phyloP scores from a whole-genome alignment of 2,329 filamentous ascomycete species.

The Nemania abortiva region DNA sequence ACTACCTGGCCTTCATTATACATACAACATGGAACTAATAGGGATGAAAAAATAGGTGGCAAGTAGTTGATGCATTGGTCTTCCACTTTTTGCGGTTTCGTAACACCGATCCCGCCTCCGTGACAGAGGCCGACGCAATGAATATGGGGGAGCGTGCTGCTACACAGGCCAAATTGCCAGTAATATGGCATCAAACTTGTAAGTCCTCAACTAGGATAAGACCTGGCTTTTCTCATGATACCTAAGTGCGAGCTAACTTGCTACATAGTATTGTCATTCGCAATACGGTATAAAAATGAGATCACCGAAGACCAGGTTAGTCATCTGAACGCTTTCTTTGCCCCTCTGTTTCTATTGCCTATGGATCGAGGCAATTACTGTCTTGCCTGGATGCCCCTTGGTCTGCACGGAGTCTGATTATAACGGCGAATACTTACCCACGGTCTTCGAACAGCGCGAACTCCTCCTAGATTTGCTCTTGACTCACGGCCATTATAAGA shows the following conservation, averaged over 20 bases:
- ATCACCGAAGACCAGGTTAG: slow-evolving; percentile 86
- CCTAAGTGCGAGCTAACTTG: background rate
- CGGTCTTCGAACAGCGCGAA: slow-evolving; percentile 67
- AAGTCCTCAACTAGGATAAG: background rate
- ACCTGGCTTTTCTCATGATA: background rate
- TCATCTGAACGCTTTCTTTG: background rate
- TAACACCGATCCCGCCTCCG: slow-evolving; percentile 71
- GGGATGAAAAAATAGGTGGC: slow-evolving; percentile 63
- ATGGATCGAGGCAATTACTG: background rate
- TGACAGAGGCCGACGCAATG: slow-evolving; percentile 68
- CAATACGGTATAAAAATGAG: slow-evolving; percentile 93
- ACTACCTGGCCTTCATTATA: background rate
- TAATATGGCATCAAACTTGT: slow-evolving; percentile 93
- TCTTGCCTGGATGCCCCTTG: background rate
- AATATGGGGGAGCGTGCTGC: slow-evolving; percentile 61
- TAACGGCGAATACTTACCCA: slow-evolving; percentile 19
- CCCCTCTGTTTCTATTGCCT: background rate
- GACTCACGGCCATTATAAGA: slow-evolving; percentile 85
- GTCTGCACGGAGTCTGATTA: background rate
- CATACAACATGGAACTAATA: slow-evolving; percentile 8
- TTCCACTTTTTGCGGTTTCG: slow-evolving; percentile 97
- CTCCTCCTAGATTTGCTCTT: slow-evolving; percentile 88
- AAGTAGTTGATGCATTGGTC: slow-evolving; percentile 92
- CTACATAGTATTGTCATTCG: slow-evolving; percentile 78
- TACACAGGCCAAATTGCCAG: slow-evolving; percentile 76